Conservation (phyloP, 352 stramenopile species). For the Phytophthora fragariaefolia region DNA sequence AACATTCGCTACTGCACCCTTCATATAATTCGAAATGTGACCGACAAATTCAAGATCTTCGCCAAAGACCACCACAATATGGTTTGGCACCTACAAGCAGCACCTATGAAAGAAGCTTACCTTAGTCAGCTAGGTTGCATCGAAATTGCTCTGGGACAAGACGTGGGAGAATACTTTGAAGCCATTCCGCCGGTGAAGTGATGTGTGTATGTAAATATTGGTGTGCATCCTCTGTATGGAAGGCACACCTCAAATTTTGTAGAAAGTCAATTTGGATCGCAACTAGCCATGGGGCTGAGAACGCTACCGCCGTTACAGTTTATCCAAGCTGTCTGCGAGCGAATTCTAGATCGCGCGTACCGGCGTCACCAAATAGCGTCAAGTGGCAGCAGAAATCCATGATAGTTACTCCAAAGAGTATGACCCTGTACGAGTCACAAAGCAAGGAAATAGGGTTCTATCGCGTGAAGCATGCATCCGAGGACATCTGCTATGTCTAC, state of each 20-base stretch:
- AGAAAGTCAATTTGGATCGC: slow-evolving; percentile 4
- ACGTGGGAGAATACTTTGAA: no score
- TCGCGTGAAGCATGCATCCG: no score
- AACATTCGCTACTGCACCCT: no score
- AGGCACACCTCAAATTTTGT: slow-evolving; percentile 18
- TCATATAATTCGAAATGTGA: no score
- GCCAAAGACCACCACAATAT: not conserved
- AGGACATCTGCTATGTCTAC: no score
- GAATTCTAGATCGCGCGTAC: slow-evolving; percentile 1
- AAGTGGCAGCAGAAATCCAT: no score
- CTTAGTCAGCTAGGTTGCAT: not conserved
- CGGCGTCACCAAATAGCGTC: not conserved
- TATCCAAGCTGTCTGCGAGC: slow-evolving; percentile 8
- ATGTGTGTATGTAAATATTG: no score
- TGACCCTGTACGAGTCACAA: slow-evolving; percentile 3
- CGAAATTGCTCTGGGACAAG: no score
- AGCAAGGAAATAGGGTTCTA: no score
- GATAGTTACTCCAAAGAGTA: not conserved
- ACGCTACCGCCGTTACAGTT: slow-evolving; percentile 1
- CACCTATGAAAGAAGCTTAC: not conserved
- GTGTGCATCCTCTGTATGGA: slow-evolving; percentile 1
- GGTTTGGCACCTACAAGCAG: not conserved
- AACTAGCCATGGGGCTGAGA: slow-evolving; percentile 1
- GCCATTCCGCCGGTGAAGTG: no score
- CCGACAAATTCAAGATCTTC: no score